These are phyloP conservation scores for Ogataea wickerhamii DNA, from an alignment of 805 yeast species.

Conservation along the genomic window DNA sequence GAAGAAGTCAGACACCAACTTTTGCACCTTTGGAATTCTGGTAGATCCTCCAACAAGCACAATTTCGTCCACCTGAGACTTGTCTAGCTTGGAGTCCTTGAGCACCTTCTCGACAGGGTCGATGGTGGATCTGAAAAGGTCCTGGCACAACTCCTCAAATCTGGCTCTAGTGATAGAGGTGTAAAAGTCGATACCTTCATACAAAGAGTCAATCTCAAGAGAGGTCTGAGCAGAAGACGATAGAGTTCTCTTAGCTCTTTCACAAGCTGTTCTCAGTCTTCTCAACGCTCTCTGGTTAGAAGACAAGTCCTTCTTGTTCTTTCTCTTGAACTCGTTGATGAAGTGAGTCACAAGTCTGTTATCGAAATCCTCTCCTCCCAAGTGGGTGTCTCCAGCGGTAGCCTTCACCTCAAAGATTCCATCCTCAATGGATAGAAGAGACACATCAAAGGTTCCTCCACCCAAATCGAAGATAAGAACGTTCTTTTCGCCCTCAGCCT, in stretches of 20 bases:
- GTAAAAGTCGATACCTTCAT: slow-evolving; percentile 95
- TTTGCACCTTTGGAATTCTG: slow-evolving; percentile 96
- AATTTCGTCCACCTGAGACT: slow-evolving; percentile 86
- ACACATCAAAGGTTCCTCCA: slow-evolving; percentile 83
- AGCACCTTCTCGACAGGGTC: slow-evolving; percentile 95
- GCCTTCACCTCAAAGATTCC: slow-evolving; percentile 81
- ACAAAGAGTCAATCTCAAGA: slow-evolving; percentile 90
- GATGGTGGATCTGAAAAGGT: slow-evolving; percentile 86
- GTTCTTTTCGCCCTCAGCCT: slow-evolving; percentile 44
- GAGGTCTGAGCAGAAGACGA: slow-evolving; percentile 95
- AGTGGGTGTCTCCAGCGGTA: slow-evolving; percentile 80
- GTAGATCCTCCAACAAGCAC: slow-evolving; percentile 98
- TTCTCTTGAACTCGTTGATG: slow-evolving; percentile 94
- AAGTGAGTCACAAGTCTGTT: slow-evolving; percentile 82
- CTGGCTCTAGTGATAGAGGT: slow-evolving; percentile 96
- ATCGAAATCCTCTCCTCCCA: slow-evolving; percentile 87
- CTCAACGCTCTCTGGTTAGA: slow-evolving; percentile 95
- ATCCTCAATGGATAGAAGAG: slow-evolving; percentile 71
- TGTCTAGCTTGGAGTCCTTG: slow-evolving; percentile 86
- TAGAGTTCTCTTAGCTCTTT: slow-evolving; percentile 98
- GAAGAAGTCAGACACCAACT: slow-evolving; percentile 92
- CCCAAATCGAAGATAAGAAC: slow-evolving; percentile 71
- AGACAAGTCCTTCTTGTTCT: slow-evolving; percentile 92
- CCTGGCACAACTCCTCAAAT: slow-evolving; percentile 94
- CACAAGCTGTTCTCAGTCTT: slow-evolving; percentile 98